Percentiles rank a stretch among this genome's conserved stretches.
These are phyloP conservation scores for Pythium guiyangense DNA, from an alignment of 352 stramenopile genomes.

Conservation along the genomic window DNA sequence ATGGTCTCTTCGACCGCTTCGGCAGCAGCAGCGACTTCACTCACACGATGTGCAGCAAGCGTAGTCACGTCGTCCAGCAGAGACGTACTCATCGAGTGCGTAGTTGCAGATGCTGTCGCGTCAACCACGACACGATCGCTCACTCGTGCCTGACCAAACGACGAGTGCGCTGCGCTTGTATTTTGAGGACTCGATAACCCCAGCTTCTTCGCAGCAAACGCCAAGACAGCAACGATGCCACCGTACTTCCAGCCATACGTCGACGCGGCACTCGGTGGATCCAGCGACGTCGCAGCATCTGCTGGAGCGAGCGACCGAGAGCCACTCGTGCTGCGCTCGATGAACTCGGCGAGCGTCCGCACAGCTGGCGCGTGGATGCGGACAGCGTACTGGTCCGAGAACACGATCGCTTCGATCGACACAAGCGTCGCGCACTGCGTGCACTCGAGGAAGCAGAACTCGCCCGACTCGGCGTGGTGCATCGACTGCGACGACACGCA, in stretches of 20 bases:
- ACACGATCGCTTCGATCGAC: conserved; percentile 53
- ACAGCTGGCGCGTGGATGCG: conserved; percentile 30
- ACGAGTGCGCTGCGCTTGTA: neutral
- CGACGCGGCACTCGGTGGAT: neutral
- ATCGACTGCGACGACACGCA: conserved; percentile 61
- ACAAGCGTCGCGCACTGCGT: conserved; percentile 42
- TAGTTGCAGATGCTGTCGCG: neutral
- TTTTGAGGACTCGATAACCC: neutral
- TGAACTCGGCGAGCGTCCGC: conserved; percentile 28
- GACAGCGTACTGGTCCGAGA: conserved; percentile 44
- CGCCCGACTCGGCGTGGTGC: conserved; percentile 28
- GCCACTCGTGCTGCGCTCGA: conserved; percentile 6
- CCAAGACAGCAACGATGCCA: conserved; percentile 35
- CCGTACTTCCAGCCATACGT: conserved; percentile 32
- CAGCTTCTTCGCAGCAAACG: conserved; percentile 32
- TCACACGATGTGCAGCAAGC: neutral
- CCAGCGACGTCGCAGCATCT: neutral
- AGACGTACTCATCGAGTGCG: neutral
- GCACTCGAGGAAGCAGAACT: conserved; percentile 51
- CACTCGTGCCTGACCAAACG: too few species aligned
- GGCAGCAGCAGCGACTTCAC: neutral
- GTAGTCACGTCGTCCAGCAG: conserved; percentile 5
- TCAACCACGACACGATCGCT: neutral
- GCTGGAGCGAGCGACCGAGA: neutral
- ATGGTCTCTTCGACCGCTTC: conserved; percentile 17